A percentile compares a stretch with the other conserved stretches of the same genome.
Conservation (phyloP, 2,329 filamentous ascomycete species). For the Chaetomium strumarium region DNA sequence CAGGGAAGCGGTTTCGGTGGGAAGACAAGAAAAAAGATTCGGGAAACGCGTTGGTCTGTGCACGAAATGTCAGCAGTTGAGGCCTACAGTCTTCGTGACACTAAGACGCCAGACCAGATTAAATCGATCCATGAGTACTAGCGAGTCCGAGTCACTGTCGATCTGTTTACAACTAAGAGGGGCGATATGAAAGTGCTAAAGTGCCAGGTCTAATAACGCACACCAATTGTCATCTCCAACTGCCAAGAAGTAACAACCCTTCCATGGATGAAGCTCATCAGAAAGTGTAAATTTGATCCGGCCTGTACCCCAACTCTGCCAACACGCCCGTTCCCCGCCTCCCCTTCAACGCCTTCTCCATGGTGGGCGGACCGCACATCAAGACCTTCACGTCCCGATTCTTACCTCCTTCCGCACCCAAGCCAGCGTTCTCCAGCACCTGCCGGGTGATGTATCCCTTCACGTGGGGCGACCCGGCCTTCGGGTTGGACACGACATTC, state of each 20-base stretch:
- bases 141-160: no score
- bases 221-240: neutral
- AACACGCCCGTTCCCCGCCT: slow-evolving; percentile 43
- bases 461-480: slow-evolving; percentile 35
- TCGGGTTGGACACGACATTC: slow-evolving; percentile 51
- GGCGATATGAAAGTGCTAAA: no score
- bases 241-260: neutral
- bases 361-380: slow-evolving; percentile 62
- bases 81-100: slow-evolving; percentile 1
- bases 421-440: slow-evolving; percentile 46
- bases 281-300: slow-evolving; percentile 55
- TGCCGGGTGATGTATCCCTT: slow-evolving; percentile 55
- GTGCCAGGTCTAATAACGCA: neutral
- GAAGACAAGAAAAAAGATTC: neutral
- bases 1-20: neutral
- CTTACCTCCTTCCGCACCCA: slow-evolving; percentile 28
- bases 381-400: slow-evolving; percentile 51
- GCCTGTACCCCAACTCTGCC: slow-evolving; percentile 50
- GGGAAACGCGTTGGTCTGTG: neutral
- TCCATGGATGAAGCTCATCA: slow-evolving; percentile 4
- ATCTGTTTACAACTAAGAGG: no score
- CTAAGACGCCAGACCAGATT: neutral
- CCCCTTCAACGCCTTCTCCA: slow-evolving; percentile 53
- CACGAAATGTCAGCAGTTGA: neutral
- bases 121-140: neutral